Percentiles rank a stretch among this genome's conserved stretches.
Conservation (phyloP, 768 basidiomycete species). For the Mycena haematopus region DNA sequence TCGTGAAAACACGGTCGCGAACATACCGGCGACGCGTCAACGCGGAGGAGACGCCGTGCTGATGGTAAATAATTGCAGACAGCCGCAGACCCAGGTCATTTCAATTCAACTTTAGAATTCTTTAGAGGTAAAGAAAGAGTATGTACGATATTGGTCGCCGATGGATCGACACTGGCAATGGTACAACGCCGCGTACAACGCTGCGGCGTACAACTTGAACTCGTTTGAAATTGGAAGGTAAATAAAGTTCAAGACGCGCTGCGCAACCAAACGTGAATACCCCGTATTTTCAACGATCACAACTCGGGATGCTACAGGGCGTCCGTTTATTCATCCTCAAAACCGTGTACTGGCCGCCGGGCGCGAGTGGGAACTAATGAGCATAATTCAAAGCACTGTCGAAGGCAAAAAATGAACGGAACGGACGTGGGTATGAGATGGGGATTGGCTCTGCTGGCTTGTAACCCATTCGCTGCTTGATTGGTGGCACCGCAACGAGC, state of each 20-base stretch:
- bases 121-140: too few species aligned
- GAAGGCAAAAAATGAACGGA: not conserved
- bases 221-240: not conserved
- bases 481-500: conserved; percentile 77
- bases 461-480: conserved; percentile 78
- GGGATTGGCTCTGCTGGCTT: conserved; percentile 73
- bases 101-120: too few species aligned
- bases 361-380: conserved; percentile 64
- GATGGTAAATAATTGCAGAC: not conserved
- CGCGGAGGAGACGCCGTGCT: not conserved
- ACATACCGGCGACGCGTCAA: conserved; percentile 24
- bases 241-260: not conserved
- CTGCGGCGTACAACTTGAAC: too few species aligned
- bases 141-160: too few species aligned
- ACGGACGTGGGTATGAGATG: conserved; percentile 80
- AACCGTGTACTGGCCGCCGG: conserved; percentile 72
- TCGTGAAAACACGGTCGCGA: conserved; percentile 8
- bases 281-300: not conserved
- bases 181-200: too few species aligned
- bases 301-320: not conserved
- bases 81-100: not conserved
- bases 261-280: not conserved
- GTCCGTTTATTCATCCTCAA: conserved; percentile 58
- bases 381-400: conserved; percentile 1
- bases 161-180: too few species aligned